Percentiles rank a stretch among this genome's conserved stretches.
Evolutionary conservation across 805 yeast species (phyloP).

Genomic region (Priceomyces haplophilus): DNA sequence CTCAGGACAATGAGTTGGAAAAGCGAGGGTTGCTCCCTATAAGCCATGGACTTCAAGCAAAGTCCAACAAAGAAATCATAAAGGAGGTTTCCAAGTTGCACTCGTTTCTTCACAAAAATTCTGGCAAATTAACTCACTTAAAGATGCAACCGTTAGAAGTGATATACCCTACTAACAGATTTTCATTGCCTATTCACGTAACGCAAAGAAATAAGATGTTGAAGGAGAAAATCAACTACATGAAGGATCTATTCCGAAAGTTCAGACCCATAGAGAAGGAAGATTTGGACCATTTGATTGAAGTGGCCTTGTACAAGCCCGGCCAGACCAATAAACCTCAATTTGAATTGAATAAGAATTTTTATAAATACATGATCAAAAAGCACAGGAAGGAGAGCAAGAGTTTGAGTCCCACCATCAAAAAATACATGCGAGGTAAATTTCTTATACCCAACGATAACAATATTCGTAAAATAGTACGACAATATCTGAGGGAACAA

Average conservation of each 20-base stretch:
- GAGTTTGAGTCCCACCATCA: constrained; percentile 15
- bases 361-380: constrained; percentile 25
- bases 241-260: constrained; percentile 17
- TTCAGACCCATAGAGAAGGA: constrained; percentile 21
- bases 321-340: not conserved
- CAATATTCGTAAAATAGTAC: constrained; percentile 24
- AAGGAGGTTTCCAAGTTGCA: constrained; percentile 16
- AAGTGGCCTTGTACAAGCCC: constrained; percentile 14
- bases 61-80: constrained; percentile 7
- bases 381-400: constrained; percentile 17
- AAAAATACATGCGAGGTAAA: constrained; percentile 20
- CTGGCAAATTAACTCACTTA: constrained; percentile 16
- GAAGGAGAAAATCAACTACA: constrained; percentile 19
- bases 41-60: no score
- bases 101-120: constrained; percentile 19
- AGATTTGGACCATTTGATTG: constrained; percentile 16
- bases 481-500: constrained; percentile 29
- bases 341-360: constrained; percentile 19
- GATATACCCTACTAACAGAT: constrained; percentile 26
- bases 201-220: constrained; percentile 25
- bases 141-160: constrained; percentile 32
- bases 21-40: not conserved
- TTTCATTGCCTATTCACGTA: constrained; percentile 31
- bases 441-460: constrained; percentile 28
- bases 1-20: not conserved